Percentiles rank a stretch among this genome's conserved stretches.
These are phyloP conservation scores for Heliamphora exappendiculata DNA, from an alignment of 148 eudicot species.

Conservation along the genomic window DNA sequence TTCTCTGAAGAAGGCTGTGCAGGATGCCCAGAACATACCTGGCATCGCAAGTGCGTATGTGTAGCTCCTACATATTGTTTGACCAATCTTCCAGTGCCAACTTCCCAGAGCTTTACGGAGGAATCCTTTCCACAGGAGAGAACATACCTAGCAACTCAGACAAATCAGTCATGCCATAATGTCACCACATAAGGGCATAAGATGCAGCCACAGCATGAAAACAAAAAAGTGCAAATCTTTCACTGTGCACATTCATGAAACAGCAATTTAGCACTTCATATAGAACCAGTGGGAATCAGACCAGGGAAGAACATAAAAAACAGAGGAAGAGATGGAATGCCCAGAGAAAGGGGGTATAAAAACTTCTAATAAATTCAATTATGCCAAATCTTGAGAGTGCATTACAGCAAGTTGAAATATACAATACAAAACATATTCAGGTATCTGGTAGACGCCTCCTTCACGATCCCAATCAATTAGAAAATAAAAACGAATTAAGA, in stretches of 20 bases:
- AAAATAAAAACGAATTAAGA: too few relatives aligned
- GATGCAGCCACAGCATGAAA: background rate
- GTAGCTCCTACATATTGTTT: conserved; percentile 85
- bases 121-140: conserved; percentile 85
- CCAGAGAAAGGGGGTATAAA: background rate
- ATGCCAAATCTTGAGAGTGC: background rate
- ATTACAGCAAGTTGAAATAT: background rate
- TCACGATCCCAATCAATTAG: background rate
- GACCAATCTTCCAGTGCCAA: conserved; percentile 83
- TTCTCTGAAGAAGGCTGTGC: background rate
- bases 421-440: background rate
- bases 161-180: background rate
- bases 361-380: background rate
- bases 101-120: conserved; percentile 78
- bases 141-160: conserved; percentile 43
- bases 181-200: background rate
- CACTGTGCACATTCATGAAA: too few relatives aligned
- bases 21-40: conserved; percentile 32
- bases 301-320: background rate
- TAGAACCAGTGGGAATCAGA: background rate
- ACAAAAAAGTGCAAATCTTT: background rate
- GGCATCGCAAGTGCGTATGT: conserved; percentile 63
- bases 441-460: background rate
- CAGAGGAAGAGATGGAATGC: background rate
- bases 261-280: background rate